Conservation (phyloP, 768 basidiomycete species). For the Hygrocybe coccinea region DNA sequence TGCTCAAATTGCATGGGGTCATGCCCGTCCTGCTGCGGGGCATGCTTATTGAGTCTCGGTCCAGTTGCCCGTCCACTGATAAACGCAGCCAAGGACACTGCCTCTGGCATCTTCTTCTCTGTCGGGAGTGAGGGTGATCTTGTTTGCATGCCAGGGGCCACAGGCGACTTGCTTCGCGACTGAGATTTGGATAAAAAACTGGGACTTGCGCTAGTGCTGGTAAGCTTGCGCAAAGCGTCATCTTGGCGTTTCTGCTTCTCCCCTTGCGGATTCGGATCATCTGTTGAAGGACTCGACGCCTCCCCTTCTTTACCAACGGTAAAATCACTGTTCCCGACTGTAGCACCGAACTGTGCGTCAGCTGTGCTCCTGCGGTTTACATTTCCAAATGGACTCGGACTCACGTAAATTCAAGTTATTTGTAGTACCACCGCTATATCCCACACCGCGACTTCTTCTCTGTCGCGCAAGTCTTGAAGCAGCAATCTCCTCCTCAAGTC, state of each 20-base stretch:
- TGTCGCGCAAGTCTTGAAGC: slow-evolving; percentile 48
- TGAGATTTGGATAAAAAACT: not conserved
- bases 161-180: slow-evolving; percentile 4
- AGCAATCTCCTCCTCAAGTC: slow-evolving; percentile 60
- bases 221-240: not conserved
- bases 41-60: slow-evolving; percentile 66
- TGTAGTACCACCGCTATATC: slow-evolving; percentile 27
- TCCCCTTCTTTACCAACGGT: not conserved
- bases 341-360: not conserved
- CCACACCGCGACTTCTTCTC: slow-evolving; percentile 43
- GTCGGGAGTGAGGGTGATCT: slow-evolving; percentile 10
- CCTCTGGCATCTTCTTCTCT: slow-evolving; percentile 32
- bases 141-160: not conserved
- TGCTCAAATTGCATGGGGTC: slow-evolving; percentile 66
- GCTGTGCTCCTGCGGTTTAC: not conserved
- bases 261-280: not conserved
- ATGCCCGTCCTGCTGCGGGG: slow-evolving; percentile 64
- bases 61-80: slow-evolving; percentile 77
- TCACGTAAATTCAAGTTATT: slow-evolving; percentile 46
- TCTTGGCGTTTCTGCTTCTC: not conserved
- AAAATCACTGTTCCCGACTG: not conserved
- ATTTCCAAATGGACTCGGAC: slow-evolving; percentile 24
- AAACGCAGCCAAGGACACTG: slow-evolving; percentile 74
- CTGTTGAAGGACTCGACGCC: not conserved
- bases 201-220: not conserved